These are phyloP conservation scores for Camelina laxa DNA, from an alignment of 345 rosid genomes.

Conservation along the genomic window DNA sequence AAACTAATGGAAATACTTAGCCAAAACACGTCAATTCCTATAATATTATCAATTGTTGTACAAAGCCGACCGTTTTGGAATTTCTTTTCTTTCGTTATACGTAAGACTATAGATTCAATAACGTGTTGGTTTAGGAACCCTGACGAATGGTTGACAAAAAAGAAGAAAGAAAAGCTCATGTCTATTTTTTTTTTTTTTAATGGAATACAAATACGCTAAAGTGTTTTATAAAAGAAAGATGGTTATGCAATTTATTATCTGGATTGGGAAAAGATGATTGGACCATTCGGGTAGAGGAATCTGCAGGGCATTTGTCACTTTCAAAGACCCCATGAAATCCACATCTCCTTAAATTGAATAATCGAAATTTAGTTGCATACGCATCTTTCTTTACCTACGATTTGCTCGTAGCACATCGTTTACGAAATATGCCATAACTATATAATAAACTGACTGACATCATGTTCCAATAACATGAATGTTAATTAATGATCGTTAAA, in stretches of 20 bases:
- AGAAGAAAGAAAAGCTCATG: not conserved
- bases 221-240: not conserved
- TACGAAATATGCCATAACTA: slow-evolving; percentile 5
- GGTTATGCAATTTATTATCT: slow-evolving; percentile 16
- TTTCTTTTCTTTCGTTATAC: slow-evolving; percentile 33
- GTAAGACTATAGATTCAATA: slow-evolving; percentile 30
- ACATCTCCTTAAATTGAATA: slow-evolving; percentile 7
- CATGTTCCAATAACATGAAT: not conserved
- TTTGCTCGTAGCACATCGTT: not conserved
- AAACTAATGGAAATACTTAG: slow-evolving; percentile 15
- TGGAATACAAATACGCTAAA: slow-evolving; percentile 14
- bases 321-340: slow-evolving; percentile 31
- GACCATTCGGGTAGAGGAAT: slow-evolving; percentile 34
- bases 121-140: slow-evolving; percentile 35
- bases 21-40: slow-evolving; percentile 20
- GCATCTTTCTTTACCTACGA: slow-evolving; percentile 29
- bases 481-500: not conserved
- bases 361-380: slow-evolving; percentile 35
- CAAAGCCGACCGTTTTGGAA: slow-evolving; percentile 43
- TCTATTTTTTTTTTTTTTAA: not conserved
- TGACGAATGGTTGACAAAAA: slow-evolving; percentile 21
- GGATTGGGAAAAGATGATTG: slow-evolving; percentile 27
- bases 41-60: not conserved
- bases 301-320: slow-evolving; percentile 36
- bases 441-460: not conserved